These are phyloP conservation scores for Eucalyptus tenuipes DNA, from an alignment of 345 rosid genomes.

Conservation along the genomic window DNA sequence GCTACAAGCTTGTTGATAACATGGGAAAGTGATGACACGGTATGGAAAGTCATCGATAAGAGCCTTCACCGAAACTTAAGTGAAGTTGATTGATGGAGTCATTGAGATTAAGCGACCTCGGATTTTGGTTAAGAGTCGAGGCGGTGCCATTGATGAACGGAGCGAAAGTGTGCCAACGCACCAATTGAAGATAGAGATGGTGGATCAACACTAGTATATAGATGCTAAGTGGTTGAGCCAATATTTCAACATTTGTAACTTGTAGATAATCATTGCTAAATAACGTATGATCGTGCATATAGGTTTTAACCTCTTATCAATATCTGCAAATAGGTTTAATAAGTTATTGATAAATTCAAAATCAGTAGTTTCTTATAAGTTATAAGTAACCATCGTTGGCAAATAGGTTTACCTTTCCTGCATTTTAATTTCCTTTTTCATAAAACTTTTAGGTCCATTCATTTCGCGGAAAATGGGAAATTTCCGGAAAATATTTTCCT, in stretches of 20 bases:
- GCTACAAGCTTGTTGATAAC: background rate
- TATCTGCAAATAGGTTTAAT: background rate
- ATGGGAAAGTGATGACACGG: accelerated
- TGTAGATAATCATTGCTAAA: background rate
- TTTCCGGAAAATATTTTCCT: no score
- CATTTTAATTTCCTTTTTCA: background rate
- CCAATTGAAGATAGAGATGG: background rate
- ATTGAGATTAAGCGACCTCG: background rate
- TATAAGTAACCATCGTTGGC: no score
- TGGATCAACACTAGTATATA: background rate
- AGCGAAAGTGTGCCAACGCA: accelerated
- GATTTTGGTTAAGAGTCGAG: background rate
- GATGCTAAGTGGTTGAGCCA: background rate
- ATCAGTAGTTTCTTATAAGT: background rate
- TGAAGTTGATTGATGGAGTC: background rate
- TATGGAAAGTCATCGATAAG: background rate
- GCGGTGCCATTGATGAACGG: accelerated
- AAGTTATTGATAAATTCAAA: background rate
- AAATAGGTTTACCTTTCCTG: background rate
- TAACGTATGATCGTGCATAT: accelerated
- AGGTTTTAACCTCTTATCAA: background rate
- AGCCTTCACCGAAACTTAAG: accelerated
- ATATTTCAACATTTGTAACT: background rate
- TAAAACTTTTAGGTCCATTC: background rate
- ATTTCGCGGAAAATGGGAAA: no score